Base-by-base conservation (phyloP, 2,329 filamentous ascomycete species). In the Aspergillus quadrilineatus region DNA sequence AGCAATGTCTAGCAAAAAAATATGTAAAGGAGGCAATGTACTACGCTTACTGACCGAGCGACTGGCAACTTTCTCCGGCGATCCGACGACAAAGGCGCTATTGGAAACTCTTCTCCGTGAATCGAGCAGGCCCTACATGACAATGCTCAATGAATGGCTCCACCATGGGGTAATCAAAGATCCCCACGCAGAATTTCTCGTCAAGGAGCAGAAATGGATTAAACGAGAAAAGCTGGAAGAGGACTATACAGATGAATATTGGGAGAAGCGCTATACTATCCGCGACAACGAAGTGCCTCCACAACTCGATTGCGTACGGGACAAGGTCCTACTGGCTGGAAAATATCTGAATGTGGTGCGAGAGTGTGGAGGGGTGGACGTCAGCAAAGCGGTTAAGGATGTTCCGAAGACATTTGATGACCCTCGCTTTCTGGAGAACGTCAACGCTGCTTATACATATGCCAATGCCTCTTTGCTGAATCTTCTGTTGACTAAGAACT, bases 201-300 rank as follows among this genome's bases (percentile, higher is more conserved):
- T 99, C 69, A 95, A 95, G 69, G 94, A 97, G 73, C 91, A 96
- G 66, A 95, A 93, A 74, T 96, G 92, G 68, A 97, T 99, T 65
- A 88, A 89, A 57, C 85, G 94, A 41, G 94, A 97, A 71, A 84
- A 90, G 57, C 79, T 99, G 2, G 92, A 97, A 69, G 88, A 96
- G 69, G 94, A 99, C 72, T 99, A 97, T 68, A 99, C 93, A 0
- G 94, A 99, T 72, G 94, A 99, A 69, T 99, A 99, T 73, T 99
- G 94, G 94, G 94, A 99, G 72, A 91, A 96, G 69, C 84, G 94
- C 61, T 99, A 99, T 70, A 97, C 94, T 4, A 89, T 99, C 60
- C 88, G 94, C 57, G 91, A 96, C 59, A 86, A 90, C 48, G 89
- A 96, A 58, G 87, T 97, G 1, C 94, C 94, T 3, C 92, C 93